Evolutionary conservation across 768 basidiomycete genomes (phyloP), one percentile per base, ranked within the genome.

Genomic region (Leccinum variicolor): DNA sequence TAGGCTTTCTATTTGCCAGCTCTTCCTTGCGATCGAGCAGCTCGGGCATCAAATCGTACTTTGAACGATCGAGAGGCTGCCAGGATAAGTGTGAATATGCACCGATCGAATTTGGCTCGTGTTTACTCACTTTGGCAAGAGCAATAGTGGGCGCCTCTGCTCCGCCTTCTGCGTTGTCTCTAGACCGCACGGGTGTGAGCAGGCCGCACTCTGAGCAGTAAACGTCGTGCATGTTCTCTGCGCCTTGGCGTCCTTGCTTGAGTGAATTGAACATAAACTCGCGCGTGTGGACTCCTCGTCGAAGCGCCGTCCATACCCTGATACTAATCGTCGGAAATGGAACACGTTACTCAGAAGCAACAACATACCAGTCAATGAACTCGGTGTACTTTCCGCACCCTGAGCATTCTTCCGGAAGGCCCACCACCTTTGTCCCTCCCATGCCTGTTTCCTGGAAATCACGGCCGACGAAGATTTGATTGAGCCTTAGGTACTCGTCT

Each of bases 141-240:
- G 34, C 52, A 13, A 63, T 55, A 11, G 51, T 62, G 3, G 62
- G 61, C 17, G 62, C 62, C 0, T 62, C 60, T 6, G 4, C 36
- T 6, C 62, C 62, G 10, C 62, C 62, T n/a, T 63, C 62, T 15
- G 48, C 51, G 14, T 58, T 63, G 36, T 62, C n/a, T 43, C 62
- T 52, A 7, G 62, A 63, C 11, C 62, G 56, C n/a, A 53, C 62
- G 0, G 19, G 13, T 3, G 60, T 63, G 25, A 63, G 39, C 33
- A 58, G 19, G 10, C 62, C 62, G 15, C 62, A 63, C 51, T 63
- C 62, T 5, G 60, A 62, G 34, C 62, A 63, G 50, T 63, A 63
- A 17, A 63, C 62, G 17, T 63, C 62, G 9, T 63, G 62, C 62
- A n/a, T n/a, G n/a, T n/a, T n/a, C n/a, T n/a, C n/a, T n/a, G n/a